These are phyloP conservation scores for Castanospermum australe DNA, from an alignment of 306 rosid genomes.

Conservation along the genomic window DNA sequence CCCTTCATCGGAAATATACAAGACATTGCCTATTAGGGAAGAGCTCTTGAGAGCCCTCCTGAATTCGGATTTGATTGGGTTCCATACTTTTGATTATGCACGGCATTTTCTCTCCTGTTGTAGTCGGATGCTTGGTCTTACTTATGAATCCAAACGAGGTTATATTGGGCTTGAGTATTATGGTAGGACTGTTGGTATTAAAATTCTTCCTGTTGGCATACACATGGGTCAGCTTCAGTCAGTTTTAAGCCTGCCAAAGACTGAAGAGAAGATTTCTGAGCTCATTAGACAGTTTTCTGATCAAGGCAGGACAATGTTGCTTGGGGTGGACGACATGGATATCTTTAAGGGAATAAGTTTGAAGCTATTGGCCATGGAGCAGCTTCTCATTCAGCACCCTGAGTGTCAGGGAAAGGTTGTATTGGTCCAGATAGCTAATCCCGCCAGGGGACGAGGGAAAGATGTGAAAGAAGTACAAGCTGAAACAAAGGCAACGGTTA, in stretches of 20 bases:
- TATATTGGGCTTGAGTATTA: slow-evolving; percentile 72
- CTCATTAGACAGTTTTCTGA: slow-evolving; percentile 47
- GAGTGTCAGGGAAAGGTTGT: slow-evolving; percentile 64
- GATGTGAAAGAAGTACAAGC: slow-evolving; percentile 70
- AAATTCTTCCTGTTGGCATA: slow-evolving; percentile 73
- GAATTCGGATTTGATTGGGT: slow-evolving; percentile 69
- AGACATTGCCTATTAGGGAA: slow-evolving; percentile 69
- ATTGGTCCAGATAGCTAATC: slow-evolving; percentile 73
- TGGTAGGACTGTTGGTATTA: slow-evolving; percentile 76
- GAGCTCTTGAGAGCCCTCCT: slow-evolving; percentile 66
- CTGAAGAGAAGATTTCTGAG: slow-evolving; percentile 62
- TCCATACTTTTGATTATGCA: slow-evolving; percentile 77
- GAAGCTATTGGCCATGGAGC: slow-evolving; percentile 82
- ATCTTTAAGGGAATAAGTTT: slow-evolving; percentile 74
- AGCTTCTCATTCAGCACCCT: slow-evolving; percentile 59
- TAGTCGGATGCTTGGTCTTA: slow-evolving; percentile 72
- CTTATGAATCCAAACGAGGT: slow-evolving; percentile 70
- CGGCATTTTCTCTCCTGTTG: slow-evolving; percentile 73
- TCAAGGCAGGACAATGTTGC: slow-evolving; percentile 56
- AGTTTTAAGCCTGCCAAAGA: slow-evolving; percentile 51
- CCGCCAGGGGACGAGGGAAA: slow-evolving; percentile 67
- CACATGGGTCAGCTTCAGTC: slow-evolving; percentile 74
- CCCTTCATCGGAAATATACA: slow-evolving; percentile 69
- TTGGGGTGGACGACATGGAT: slow-evolving; percentile 78
- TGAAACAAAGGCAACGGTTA: slow-evolving; percentile 54